Conservation (phyloP, 108 stramenopile species). For the Nitzschia putrida region DNA sequence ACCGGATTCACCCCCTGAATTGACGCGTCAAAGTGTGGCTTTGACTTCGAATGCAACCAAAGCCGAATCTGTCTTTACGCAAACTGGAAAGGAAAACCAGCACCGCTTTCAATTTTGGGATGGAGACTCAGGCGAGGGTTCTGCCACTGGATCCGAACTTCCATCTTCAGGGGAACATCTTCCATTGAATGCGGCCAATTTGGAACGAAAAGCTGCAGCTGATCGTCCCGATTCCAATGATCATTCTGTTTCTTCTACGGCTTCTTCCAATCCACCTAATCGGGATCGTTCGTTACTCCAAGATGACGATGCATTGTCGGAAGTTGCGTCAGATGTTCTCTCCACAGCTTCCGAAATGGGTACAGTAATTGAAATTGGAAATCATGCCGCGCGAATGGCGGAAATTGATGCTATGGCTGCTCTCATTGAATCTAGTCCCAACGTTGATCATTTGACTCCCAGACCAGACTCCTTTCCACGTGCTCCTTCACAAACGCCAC, state of each 20-base stretch:
- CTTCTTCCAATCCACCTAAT: not conserved
- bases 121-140: not conserved
- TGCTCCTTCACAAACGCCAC: conserved; percentile 10
- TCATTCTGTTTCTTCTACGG: not conserved
- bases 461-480: conserved; percentile 6
- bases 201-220: not conserved
- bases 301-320: conserved; percentile 25
- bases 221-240: not conserved
- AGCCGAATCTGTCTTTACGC: not conserved
- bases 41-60: conserved; percentile 1
- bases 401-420: conserved; percentile 42
- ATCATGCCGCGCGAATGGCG: conserved; percentile 25
- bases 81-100: conserved; percentile 12
- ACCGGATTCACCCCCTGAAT: conserved; percentile 15
- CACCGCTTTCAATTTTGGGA: conserved; percentile 10
- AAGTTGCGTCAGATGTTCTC: conserved; percentile 35
- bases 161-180: not conserved
- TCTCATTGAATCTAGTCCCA: conserved; percentile 21
- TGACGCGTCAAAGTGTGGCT: conserved; percentile 4
- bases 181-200: not conserved
- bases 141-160: not conserved
- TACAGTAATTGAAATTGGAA: conserved; percentile 45
- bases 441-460: conserved; percentile 11
- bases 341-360: conserved; percentile 63
- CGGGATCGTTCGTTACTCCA: conserved; percentile 1